Base-by-base conservation (phyloP, 2,329 filamentous ascomycete species). In the Colletotrichum sp. region DNA sequence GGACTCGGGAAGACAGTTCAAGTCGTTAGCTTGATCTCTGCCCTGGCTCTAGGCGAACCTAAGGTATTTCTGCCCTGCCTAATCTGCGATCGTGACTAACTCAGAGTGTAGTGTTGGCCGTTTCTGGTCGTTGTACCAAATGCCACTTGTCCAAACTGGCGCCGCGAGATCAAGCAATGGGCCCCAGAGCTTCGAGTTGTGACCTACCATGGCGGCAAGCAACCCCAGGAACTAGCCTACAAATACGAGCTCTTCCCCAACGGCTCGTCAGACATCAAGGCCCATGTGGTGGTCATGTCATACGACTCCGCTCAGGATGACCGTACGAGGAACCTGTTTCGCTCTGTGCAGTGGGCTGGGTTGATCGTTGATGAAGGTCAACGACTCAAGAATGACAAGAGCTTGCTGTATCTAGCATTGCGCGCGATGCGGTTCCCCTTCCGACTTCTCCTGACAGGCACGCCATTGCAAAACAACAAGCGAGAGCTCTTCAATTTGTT, bases 1-100 rank as follows among this genome's bases (percentile, higher is more conserved):
- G 97, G 97, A 55, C 91, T 99, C 3, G 97, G 97, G 36, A 99
- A 99, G 87, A 99, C 97, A 0, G 95, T 99, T 36, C 97, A 99
- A 83, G 93, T 98, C 68, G 94, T 99, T 76, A 92, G 93, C 4
- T 91, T 98, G 77, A 90, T 99, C 76, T 92, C 95, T 2, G 93
- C 93, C 1, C 85, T 99, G 49, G 89, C 94, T 28, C 89, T 94
- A 76, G 90, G 93, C 68, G 85, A 85, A n/a, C 92, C 92, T 8
- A 87, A 91, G 79, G 85, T 85, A 81, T 79, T 79, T 36, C 16
- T 66, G 7, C 24, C 39, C 6, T 10, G 13, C 13, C 26, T 15
- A 28, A 15, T 9, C 21, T 13, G 26, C 8, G 15, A 39, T 57
- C 30, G 13, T 60, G 62, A 74, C 6, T 52, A 18, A 52, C 64